Percentiles rank a stretch among this genome's conserved stretches.
phyloP scores from a whole-genome alignment of 2,329 filamentous ascomycete species.

The Fusarium sp. region DNA sequence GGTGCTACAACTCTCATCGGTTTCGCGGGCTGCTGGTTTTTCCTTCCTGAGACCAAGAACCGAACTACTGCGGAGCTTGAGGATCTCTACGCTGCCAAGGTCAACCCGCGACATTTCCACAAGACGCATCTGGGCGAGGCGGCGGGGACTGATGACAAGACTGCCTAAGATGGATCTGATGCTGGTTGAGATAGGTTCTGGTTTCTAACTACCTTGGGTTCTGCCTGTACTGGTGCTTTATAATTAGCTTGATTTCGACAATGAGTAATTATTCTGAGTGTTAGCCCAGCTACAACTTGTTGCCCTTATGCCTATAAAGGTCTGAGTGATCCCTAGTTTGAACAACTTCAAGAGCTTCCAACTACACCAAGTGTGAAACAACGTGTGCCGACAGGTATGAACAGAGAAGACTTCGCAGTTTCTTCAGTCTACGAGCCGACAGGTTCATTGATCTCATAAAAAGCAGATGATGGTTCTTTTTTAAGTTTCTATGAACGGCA shows the following conservation, averaged over 20 bases:
- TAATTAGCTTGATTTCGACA: neutral
- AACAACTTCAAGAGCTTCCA: neutral
- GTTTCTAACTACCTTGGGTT: fast-evolving
- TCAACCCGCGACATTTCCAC: neutral
- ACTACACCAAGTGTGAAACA: neutral
- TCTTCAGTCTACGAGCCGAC: fast-evolving
- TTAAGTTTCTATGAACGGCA: too few relatives aligned
- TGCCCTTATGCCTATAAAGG: fast-evolving
- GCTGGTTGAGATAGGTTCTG: neutral
- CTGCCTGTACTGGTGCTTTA: neutral
- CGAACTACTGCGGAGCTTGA: neutral
- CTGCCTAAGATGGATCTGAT: neutral
- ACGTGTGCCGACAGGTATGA: neutral
- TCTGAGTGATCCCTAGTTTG: neutral
- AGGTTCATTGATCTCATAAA: neutral
- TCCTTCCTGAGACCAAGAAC: neutral
- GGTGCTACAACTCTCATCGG: neutral
- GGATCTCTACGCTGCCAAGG: neutral
- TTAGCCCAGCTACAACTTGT: fast-evolving
- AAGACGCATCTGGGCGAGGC: neutral
- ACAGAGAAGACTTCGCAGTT: too few relatives aligned
- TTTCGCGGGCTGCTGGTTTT: neutral
- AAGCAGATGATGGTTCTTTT: fast-evolving
- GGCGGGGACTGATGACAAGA: neutral
- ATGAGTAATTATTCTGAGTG: neutral